Percentiles rank a stretch among this genome's conserved stretches.
Evolutionary conservation across 139 green algal genomes (phyloP).

Genomic region (Monoraphidium neglectum): DNA sequence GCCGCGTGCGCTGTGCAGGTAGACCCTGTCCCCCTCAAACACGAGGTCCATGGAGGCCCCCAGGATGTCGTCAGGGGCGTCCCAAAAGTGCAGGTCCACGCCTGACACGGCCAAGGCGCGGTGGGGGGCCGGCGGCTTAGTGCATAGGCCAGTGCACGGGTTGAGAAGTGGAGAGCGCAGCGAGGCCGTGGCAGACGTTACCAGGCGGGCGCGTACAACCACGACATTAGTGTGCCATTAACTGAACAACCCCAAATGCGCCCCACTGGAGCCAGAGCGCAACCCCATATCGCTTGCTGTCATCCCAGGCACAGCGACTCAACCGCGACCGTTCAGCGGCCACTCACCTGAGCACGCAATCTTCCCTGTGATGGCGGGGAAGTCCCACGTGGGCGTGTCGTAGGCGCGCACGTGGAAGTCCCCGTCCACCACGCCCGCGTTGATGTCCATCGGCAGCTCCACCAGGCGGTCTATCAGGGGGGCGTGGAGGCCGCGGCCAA

Average conservation of each 20-base stretch:
- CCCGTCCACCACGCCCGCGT: conserved; percentile 70
- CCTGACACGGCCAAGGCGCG: conserved; percentile 26
- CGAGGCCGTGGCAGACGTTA: too few species aligned
- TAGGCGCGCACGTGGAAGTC: conserved; percentile 65
- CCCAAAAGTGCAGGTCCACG: conserved; percentile 93
- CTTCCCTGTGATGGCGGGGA: conserved; percentile 77
- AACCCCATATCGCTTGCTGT: too few species aligned
- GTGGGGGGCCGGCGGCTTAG: too few species aligned
- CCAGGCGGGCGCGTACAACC: too few species aligned
- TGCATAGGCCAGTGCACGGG: too few species aligned
- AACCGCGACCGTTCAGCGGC: too few species aligned
- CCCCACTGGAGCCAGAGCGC: too few species aligned
- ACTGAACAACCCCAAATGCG: too few species aligned
- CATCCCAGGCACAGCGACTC: too few species aligned
- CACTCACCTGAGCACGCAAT: conserved; percentile 42
- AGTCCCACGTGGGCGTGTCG: conserved; percentile 69
- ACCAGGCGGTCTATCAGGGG: conserved; percentile 86
- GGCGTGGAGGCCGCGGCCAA: conserved; percentile 65
- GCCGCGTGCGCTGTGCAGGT: conserved; percentile 87
- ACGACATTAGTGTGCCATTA: too few species aligned
- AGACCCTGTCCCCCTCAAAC: conserved; percentile 90
- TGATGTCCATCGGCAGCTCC: conserved; percentile 91
- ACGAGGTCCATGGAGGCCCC: conserved; percentile 82
- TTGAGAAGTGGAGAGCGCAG: too few species aligned
- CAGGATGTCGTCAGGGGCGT: conserved; percentile 87